Percentiles rank a stretch among this genome's conserved stretches.
These are phyloP conservation scores for Xylogone sp. DNA, from an alignment of 2,329 filamentous ascomycete species.

Conservation along the genomic window DNA sequence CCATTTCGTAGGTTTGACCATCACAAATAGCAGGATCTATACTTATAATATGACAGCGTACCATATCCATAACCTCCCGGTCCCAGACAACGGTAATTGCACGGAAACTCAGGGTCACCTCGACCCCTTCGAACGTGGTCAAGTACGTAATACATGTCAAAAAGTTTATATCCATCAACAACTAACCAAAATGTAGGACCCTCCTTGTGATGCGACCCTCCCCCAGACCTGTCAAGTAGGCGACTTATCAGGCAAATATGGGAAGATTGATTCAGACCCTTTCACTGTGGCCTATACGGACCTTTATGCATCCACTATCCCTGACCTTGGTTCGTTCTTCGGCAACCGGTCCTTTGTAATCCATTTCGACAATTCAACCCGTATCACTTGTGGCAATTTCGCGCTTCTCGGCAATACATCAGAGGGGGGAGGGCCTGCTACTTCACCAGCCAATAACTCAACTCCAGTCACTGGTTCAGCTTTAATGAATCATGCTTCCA, in stretches of 20 bases:
- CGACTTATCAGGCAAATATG: constrained; percentile 72
- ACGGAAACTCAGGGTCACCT: constrained; percentile 63
- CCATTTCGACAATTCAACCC: constrained; percentile 60
- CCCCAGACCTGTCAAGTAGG: constrained; percentile 71
- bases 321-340: constrained; percentile 53
- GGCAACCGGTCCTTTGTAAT: constrained; percentile 62
- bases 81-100: constrained; percentile 68
- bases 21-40: constrained; percentile 8
- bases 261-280: constrained; percentile 50
- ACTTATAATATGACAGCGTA: constrained; percentile 48
- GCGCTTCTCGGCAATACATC: background rate
- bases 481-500: background rate
- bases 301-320: constrained; percentile 50
- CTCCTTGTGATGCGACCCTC: constrained; percentile 52
- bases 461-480: background rate
- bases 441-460: background rate
- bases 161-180: background rate
- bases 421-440: background rate
- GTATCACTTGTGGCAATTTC: constrained; percentile 64
- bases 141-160: constrained; percentile 14
- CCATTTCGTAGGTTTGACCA: constrained; percentile 51
- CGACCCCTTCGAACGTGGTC: constrained; percentile 63
- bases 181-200: constrained; percentile 36
- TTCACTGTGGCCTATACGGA: constrained; percentile 52
- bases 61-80: constrained; percentile 66